phyloP scores from a whole-genome alignment of 2,329 filamentous ascomycete genomes.

The Didymella sp. region DNA sequence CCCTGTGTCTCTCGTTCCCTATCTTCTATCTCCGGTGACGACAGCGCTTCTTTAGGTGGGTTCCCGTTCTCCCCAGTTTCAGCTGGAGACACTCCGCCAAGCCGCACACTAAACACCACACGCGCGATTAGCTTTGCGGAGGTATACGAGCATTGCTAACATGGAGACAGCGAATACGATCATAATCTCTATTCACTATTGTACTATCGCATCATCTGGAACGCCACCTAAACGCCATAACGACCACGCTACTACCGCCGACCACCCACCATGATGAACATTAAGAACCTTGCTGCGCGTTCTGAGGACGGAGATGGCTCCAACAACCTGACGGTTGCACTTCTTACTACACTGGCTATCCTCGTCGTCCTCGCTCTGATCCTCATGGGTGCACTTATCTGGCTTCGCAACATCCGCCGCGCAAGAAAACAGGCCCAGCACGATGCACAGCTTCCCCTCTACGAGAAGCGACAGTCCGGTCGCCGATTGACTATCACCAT shows the following conservation, averaged over 20 bases:
- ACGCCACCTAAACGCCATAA: slow-evolving; percentile 34
- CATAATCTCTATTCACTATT: slow-evolving; percentile 33
- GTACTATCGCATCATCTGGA: slow-evolving; percentile 20
- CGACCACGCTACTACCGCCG: slow-evolving; percentile 23
- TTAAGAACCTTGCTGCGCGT: slow-evolving; percentile 60
- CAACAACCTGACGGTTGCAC: slow-evolving; percentile 70
- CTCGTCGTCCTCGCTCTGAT: slow-evolving; percentile 76
- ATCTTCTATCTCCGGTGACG: slow-evolving; percentile 19
- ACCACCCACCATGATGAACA: slow-evolving; percentile 49
- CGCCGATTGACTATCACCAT: slow-evolving; percentile 64
- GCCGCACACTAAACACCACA: slow-evolving; percentile 26
- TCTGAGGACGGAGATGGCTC: slow-evolving; percentile 58
- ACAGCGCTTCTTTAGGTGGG: slow-evolving; percentile 38
- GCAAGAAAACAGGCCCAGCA: slow-evolving; percentile 55
- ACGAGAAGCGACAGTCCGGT: slow-evolving; percentile 65
- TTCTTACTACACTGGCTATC: slow-evolving; percentile 80
- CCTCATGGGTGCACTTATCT: slow-evolving; percentile 71
- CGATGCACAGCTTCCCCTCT: slow-evolving; percentile 66
- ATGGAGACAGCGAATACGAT: slow-evolving; percentile 34
- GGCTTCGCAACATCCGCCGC: slow-evolving; percentile 72
- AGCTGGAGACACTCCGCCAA: slow-evolving; percentile 31
- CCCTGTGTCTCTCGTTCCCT: slow-evolving; percentile 34
- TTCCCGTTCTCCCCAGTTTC: slow-evolving; percentile 20
- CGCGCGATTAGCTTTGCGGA: slow-evolving; percentile 18
- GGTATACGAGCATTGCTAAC: slow-evolving; percentile 32